Conservation (phyloP, 2,329 filamentous ascomycete genomes). For the Arthrobotrys megalospora region DNA sequence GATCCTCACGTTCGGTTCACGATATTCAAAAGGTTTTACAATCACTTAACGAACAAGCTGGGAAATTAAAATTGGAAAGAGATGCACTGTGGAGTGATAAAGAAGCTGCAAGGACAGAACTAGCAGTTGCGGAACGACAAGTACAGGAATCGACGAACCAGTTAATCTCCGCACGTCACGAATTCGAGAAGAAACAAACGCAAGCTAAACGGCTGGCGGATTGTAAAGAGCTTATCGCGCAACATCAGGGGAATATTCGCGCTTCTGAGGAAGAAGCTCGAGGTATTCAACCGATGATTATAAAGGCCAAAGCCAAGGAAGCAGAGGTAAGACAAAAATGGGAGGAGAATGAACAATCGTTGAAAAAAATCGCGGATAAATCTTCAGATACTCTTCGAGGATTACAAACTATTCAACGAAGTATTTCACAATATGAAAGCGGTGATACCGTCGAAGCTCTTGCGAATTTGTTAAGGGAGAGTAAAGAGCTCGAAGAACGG, state of each 20-base stretch:
- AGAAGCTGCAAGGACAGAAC: constrained; percentile 62
- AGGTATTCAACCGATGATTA: constrained; percentile 80
- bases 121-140: constrained; percentile 62
- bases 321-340: constrained; percentile 83
- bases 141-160: constrained; percentile 80
- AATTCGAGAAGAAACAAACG: constrained; percentile 81
- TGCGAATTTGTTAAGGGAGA: constrained; percentile 50
- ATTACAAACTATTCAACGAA: constrained; percentile 80
- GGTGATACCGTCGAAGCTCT: constrained; percentile 47
- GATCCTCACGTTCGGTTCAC: constrained; percentile 79
- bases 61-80: constrained; percentile 78
- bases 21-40: constrained; percentile 85
- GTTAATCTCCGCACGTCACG: constrained; percentile 78
- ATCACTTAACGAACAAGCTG: constrained; percentile 75
- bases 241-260: constrained; percentile 69
- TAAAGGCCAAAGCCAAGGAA: constrained; percentile 80
- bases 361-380: constrained; percentile 79
- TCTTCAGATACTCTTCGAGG: constrained; percentile 83
- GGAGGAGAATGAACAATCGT: constrained; percentile 79
- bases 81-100: constrained; percentile 81
- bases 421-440: constrained; percentile 82
- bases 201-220: constrained; percentile 47
- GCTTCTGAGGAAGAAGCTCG: constrained; percentile 81
- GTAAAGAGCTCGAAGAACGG: constrained; percentile 40
- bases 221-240: constrained; percentile 40